phyloP scores from a whole-genome alignment of 441 rosid species.

The Eutrema salsugineum region DNA sequence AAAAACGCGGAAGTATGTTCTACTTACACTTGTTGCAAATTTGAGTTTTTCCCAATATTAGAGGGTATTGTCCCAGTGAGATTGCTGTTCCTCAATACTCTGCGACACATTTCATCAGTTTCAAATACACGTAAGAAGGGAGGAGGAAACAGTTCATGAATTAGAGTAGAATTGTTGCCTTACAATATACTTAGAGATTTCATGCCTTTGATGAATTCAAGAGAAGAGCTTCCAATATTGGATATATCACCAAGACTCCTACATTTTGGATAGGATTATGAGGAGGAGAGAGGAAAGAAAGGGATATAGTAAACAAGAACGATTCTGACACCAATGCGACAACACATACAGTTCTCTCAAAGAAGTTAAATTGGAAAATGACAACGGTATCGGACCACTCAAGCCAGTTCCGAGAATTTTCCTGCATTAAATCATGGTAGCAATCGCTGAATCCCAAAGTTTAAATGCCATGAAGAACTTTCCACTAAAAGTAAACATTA shows the following conservation, averaged over 20 bases:
- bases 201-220: slow-evolving; percentile 47
- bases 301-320: neutral
- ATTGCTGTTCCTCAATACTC: slow-evolving; percentile 50
- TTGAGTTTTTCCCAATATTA: slow-evolving; percentile 39
- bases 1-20: neutral
- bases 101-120: slow-evolving; percentile 18
- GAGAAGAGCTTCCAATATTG: slow-evolving; percentile 47
- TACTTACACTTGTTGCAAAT: slow-evolving; percentile 53
- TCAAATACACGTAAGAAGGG: neutral
- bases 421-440: slow-evolving; percentile 37
- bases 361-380: slow-evolving; percentile 49
- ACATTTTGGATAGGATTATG: neutral
- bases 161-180: slow-evolving; percentile 24
- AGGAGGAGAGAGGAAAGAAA: neutral
- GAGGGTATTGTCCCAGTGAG: slow-evolving; percentile 57
- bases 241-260: slow-evolving; percentile 64
- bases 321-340: neutral
- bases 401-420: slow-evolving; percentile 55
- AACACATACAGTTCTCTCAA: slow-evolving; percentile 55
- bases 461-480: neutral
- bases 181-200: slow-evolving; percentile 45
- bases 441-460: too few relatives aligned
- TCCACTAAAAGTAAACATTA: neutral
- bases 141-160: slow-evolving; percentile 26
- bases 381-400: slow-evolving; percentile 54